Percentiles rank a stretch among this genome's conserved stretches.
These are phyloP conservation scores for Calocybe gangraenosa DNA, from an alignment of 768 basidiomycete species.

Conservation along the genomic window DNA sequence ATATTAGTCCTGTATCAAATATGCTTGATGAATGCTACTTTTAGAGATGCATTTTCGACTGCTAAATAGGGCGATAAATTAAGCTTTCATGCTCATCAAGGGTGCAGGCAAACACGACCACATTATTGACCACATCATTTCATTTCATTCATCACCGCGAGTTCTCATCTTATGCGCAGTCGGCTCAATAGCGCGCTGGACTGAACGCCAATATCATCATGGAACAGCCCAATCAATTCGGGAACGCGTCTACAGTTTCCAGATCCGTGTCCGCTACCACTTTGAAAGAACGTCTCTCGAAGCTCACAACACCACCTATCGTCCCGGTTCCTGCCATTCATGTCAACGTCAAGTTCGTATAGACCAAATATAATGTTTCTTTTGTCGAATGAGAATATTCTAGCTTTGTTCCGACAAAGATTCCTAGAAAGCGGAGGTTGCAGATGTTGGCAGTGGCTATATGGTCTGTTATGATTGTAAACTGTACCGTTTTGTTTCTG, in stretches of 20 bases:
- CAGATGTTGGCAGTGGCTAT: constrained; percentile 87
- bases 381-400: background rate
- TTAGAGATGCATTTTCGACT: too few species aligned
- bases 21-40: too few species aligned
- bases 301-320: constrained; percentile 53
- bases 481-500: constrained; percentile 64
- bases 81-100: too few species aligned
- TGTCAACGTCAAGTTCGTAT: constrained; percentile 69
- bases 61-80: too few species aligned
- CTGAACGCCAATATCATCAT: constrained; percentile 4
- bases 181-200: background rate
- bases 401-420: constrained; percentile 82
- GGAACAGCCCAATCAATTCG: constrained; percentile 12
- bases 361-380: background rate
- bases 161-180: background rate
- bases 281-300: constrained; percentile 59
- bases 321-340: constrained; percentile 63
- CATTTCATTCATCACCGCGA: constrained; percentile 4
- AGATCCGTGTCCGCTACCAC: constrained; percentile 58
- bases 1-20: too few species aligned
- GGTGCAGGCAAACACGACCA: constrained; percentile 7
- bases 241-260: constrained; percentile 32
- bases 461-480: constrained; percentile 81
- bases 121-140: constrained; percentile 4
- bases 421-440: constrained; percentile 80